Percentiles rank a stretch among this genome's conserved stretches.
Conservation (phyloP, 306 rosid genomes). For the Medicago lupulina region DNA sequence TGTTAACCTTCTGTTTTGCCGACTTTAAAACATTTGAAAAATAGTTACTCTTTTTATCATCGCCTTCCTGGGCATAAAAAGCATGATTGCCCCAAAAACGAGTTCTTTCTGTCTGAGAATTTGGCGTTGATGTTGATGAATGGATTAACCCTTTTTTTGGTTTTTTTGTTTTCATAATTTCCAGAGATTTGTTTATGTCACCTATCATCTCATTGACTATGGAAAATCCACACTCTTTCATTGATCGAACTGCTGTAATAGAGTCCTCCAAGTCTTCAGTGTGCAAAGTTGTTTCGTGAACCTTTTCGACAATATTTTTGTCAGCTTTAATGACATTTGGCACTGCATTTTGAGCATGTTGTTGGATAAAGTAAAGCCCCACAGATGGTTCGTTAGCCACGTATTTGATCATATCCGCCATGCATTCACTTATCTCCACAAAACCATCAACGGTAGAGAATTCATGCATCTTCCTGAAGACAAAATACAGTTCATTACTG, state of each 20-base stretch:
- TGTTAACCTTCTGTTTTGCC: slow-evolving; percentile 73
- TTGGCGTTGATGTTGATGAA: slow-evolving; percentile 47
- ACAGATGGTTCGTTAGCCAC: slow-evolving; percentile 89
- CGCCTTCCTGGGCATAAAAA: slow-evolving; percentile 41
- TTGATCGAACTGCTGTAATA: slow-evolving; percentile 61
- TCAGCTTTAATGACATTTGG: slow-evolving; percentile 62
- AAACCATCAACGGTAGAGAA: slow-evolving; percentile 90
- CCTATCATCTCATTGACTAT: slow-evolving; percentile 78
- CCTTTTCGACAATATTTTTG: slow-evolving; percentile 57
- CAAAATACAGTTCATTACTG: slow-evolving; percentile 60
- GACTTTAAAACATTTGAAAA: slow-evolving; percentile 67
- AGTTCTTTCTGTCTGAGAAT: slow-evolving; percentile 53
- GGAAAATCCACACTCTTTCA: slow-evolving; percentile 83
- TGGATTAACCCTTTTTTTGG: slow-evolving; percentile 72
- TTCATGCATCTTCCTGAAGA: slow-evolving; percentile 76
- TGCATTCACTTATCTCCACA: slow-evolving; percentile 79
- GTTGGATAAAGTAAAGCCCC: slow-evolving; percentile 90
- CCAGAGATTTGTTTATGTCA: slow-evolving; percentile 79
- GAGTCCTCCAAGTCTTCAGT: slow-evolving; percentile 91
- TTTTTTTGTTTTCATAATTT: slow-evolving; percentile 58
- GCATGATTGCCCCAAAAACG: slow-evolving; percentile 52
- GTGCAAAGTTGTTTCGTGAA: slow-evolving; percentile 73
- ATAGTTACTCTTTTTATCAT: slow-evolving; percentile 55
- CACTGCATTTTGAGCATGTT: slow-evolving; percentile 81
- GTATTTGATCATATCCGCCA: slow-evolving; percentile 82